These are phyloP conservation scores for Boechera divaricarpa DNA, from an alignment of 345 rosid species.

Conservation along the genomic window DNA sequence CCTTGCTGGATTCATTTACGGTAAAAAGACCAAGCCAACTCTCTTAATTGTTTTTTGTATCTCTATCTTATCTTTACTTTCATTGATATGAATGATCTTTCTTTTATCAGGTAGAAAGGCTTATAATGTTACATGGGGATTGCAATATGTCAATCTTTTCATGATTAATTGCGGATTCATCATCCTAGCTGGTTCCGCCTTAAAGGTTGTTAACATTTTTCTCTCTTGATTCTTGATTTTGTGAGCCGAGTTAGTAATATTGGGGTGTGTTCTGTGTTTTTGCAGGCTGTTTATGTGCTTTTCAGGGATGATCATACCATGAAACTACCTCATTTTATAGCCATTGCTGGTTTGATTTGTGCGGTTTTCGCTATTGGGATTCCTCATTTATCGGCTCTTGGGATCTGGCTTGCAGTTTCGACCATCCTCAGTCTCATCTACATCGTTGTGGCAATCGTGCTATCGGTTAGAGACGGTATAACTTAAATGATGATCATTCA, in stretches of 20 bases:
- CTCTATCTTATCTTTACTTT: neutral
- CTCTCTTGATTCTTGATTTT: neutral
- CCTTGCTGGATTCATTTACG: slow-evolving; percentile 81
- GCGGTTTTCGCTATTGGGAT: slow-evolving; percentile 73
- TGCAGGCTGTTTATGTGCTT: slow-evolving; percentile 63
- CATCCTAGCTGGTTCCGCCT: slow-evolving; percentile 75
- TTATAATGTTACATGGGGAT: slow-evolving; percentile 69
- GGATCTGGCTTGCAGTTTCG: slow-evolving; percentile 88
- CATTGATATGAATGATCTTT: slow-evolving; percentile 7
- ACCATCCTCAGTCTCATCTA: slow-evolving; percentile 71
- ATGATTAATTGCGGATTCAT: slow-evolving; percentile 83
- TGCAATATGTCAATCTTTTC: slow-evolving; percentile 81
- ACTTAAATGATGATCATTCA: slow-evolving; percentile 22
- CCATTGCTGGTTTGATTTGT: slow-evolving; percentile 62
- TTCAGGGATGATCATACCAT: slow-evolving; percentile 54
- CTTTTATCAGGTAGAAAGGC: slow-evolving; percentile 61
- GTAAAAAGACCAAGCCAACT: slow-evolving; percentile 44
- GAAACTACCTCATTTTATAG: slow-evolving; percentile 62
- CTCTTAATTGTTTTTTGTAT: neutral
- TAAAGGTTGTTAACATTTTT: slow-evolving; percentile 58
- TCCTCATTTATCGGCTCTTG: slow-evolving; percentile 85
- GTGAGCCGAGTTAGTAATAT: slow-evolving; percentile 25
- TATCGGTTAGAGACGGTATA: slow-evolving; percentile 76
- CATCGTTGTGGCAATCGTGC: slow-evolving; percentile 59
- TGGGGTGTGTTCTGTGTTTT: slow-evolving; percentile 3